Evolutionary conservation across 495 filamentous ascomycete species (phyloP).

Genomic region (Bacidia rubella): DNA sequence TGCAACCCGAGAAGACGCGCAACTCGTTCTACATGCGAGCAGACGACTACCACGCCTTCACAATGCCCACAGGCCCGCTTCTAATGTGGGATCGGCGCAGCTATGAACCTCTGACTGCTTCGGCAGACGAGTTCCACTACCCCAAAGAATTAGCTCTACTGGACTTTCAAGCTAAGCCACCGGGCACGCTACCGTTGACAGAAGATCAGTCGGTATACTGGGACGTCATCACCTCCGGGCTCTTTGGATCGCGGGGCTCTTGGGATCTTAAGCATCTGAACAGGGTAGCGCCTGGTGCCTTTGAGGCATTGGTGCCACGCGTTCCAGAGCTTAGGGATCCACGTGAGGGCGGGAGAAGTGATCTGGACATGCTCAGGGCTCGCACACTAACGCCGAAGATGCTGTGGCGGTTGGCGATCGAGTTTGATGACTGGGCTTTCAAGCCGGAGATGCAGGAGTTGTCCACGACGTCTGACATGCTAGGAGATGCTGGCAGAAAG

Average conservation of each 20-base stretch:
- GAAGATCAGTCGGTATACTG: conserved; percentile 6
- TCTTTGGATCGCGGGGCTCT: conserved; percentile 8
- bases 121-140: conserved; percentile 44
- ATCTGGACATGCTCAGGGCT: conserved; percentile 19
- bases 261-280: conserved; percentile 15
- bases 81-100: conserved; percentile 52
- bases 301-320: conserved; percentile 19
- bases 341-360: conserved; percentile 21
- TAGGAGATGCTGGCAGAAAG: not conserved
- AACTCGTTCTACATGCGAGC: conserved; percentile 19
- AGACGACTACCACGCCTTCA: conserved; percentile 34
- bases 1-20: conserved; percentile 16
- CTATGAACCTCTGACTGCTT: conserved; percentile 40
- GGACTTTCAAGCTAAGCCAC: conserved; percentile 26
- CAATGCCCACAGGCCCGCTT: conserved; percentile 28
- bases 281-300: conserved; percentile 21
- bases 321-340: conserved; percentile 21
- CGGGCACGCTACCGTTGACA: conserved; percentile 22
- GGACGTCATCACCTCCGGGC: conserved; percentile 6
- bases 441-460: conserved; percentile 17
- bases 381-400: conserved; percentile 23
- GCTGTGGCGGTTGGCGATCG: conserved; percentile 19
- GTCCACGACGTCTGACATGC: not conserved
- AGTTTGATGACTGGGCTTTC: conserved; percentile 27
- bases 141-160: conserved; percentile 24